Percentiles rank a stretch among this genome's conserved stretches.
Conservation (phyloP, 345 rosid genomes). For the Bruguiera parviflora region DNA sequence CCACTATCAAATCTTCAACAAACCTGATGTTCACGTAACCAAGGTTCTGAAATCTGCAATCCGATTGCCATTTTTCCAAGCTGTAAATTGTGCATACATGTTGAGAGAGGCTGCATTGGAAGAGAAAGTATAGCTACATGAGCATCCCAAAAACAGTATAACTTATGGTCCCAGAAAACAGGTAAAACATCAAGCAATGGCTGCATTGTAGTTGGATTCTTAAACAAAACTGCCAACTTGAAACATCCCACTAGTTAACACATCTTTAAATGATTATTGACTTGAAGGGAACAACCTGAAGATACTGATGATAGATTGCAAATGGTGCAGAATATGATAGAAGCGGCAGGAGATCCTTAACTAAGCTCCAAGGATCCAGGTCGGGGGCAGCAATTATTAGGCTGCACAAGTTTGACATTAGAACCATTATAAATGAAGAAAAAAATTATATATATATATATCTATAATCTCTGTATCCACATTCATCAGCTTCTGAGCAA, state of each 20-base stretch:
- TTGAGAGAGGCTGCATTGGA: constrained; percentile 63
- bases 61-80: constrained; percentile 73
- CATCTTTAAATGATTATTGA: not conserved
- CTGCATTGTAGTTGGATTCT: too few relatives aligned
- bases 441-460: too few relatives aligned
- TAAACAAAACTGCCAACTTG: not conserved
- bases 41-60: constrained; percentile 88
- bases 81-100: constrained; percentile 89
- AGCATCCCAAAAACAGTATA: not conserved
- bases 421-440: not conserved
- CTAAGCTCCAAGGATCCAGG: constrained; percentile 62
- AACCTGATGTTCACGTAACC: constrained; percentile 95
- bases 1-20: not conserved
- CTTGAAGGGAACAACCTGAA: constrained; percentile 50
- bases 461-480: not conserved
- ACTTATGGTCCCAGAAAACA: not conserved
- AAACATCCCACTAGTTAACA: not conserved
- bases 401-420: constrained; percentile 42
- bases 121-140: not conserved
- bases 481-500: not conserved
- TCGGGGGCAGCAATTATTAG: constrained; percentile 84
- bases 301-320: constrained; percentile 87
- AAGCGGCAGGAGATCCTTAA: constrained; percentile 71
- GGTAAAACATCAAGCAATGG: too few relatives aligned
- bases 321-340: constrained; percentile 82